Conservation (phyloP, 352 stramenopile species). For the Blastocystis sp. region DNA sequence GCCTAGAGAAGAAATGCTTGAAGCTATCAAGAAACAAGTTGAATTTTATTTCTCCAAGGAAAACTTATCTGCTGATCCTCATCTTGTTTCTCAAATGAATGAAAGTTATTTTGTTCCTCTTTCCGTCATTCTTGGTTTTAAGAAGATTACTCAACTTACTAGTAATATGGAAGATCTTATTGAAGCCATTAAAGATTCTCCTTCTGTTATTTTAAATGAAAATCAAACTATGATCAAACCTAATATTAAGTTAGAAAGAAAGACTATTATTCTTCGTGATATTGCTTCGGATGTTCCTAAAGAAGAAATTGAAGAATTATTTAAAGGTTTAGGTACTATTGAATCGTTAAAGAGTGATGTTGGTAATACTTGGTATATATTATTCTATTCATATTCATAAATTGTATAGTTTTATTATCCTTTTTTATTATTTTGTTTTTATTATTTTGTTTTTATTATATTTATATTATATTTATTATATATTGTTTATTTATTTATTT, state of each 20-base stretch:
- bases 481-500: no score
- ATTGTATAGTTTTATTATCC: no score
- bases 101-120: conserved; percentile 29
- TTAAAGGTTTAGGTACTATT: conserved; percentile 10
- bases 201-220: conserved; percentile 7
- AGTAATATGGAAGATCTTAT: conserved; percentile 29
- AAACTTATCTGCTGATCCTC: conserved; percentile 13
- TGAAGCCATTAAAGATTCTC: conserved; percentile 7
- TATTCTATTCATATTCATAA: no score
- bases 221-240: conserved; percentile 5
- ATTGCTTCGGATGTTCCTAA: conserved; percentile 2
- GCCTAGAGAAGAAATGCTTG: no score
- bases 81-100: conserved; percentile 28
- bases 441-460: no score
- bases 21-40: no score
- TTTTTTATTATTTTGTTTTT: no score
- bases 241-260: conserved; percentile 15
- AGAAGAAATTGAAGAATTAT: conserved; percentile 5
- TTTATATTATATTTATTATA: no score
- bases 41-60: conserved; percentile 36
- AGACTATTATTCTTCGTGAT: conserved; percentile 28
- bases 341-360: conserved; percentile 26
- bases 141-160: conserved; percentile 17
- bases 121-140: conserved; percentile 13
- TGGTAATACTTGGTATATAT: conserved; percentile 22